Conservation (phyloP, 352 stramenopile species). For the Pythium grandisporangium region DNA sequence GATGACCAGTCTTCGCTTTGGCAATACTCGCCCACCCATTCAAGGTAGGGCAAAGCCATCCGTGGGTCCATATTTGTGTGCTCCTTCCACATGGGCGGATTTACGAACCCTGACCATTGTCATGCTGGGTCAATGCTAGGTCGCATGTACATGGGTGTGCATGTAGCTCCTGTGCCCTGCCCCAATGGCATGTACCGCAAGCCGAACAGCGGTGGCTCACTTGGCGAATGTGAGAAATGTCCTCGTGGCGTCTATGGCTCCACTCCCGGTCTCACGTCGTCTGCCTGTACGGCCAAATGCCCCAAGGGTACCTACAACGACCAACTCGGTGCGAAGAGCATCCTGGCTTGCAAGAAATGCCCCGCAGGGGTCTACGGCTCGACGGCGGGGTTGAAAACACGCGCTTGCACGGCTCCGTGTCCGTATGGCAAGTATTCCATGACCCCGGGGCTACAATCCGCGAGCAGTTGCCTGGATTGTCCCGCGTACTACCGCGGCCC, state of each 20-base stretch:
- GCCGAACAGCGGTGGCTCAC: slow-evolving; percentile 24
- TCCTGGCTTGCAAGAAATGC: slow-evolving; percentile 60
- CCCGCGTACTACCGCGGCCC: slow-evolving; percentile 46
- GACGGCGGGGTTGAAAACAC: slow-evolving; percentile 33
- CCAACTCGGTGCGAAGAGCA: slow-evolving; percentile 36
- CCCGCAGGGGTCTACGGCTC: slow-evolving; percentile 54
- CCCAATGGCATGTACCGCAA: slow-evolving; percentile 61
- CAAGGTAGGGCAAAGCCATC: too few relatives aligned
- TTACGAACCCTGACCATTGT: too few relatives aligned
- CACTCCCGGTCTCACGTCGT: slow-evolving; percentile 44
- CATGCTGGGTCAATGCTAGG: too few relatives aligned
- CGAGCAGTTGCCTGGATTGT: slow-evolving; percentile 58
- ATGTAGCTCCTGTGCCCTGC: slow-evolving; percentile 30
- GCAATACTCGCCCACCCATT: too few relatives aligned
- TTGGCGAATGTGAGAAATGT: slow-evolving; percentile 60
- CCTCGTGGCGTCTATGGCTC: slow-evolving; percentile 68
- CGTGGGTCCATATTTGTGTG: too few relatives aligned
- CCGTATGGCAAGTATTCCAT: slow-evolving; percentile 65
- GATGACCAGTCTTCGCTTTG: too few relatives aligned
- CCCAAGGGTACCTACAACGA: slow-evolving; percentile 69
- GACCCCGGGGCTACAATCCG: slow-evolving; percentile 30
- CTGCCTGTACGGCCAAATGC: slow-evolving; percentile 56
- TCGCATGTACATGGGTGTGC: slow-evolving; percentile 45
- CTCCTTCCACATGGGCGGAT: too few relatives aligned
- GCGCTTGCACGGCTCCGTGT: slow-evolving; percentile 51